These are phyloP conservation scores for Suhomyces sp. DNA, from an alignment of 805 yeast genomes.

Conservation along the genomic window DNA sequence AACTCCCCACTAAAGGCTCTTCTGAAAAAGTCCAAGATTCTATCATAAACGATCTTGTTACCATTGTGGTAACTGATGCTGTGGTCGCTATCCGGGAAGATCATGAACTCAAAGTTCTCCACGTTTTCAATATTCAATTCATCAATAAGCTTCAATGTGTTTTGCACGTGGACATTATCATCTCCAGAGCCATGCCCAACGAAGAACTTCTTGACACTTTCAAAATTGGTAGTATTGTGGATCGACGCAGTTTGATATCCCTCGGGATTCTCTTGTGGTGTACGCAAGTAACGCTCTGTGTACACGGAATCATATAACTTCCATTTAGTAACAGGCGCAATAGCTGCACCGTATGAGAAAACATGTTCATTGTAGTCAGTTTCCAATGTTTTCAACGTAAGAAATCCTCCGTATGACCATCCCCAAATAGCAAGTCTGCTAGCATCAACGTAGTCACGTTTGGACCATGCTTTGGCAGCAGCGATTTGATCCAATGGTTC, in stretches of 20 bases:
- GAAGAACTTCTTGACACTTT: constrained; percentile 53
- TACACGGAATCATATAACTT: constrained; percentile 70
- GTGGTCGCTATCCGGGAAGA: constrained; percentile 83
- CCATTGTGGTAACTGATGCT: constrained; percentile 73
- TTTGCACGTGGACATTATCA: constrained; percentile 80
- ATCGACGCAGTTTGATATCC: constrained; percentile 50
- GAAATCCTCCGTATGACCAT: constrained; percentile 85
- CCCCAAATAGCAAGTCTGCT: constrained; percentile 75
- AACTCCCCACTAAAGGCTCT: constrained; percentile 12
- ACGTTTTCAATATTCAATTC: constrained; percentile 57
- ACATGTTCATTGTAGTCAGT: constrained; percentile 53
- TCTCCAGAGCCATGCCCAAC: constrained; percentile 84
- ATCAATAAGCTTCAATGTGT: constrained; percentile 62
- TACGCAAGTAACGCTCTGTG: constrained; percentile 74
- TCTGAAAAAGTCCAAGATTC: constrained; percentile 20
- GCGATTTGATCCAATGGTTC: constrained; percentile 86
- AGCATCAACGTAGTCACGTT: constrained; percentile 59
- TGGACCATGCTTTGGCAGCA: constrained; percentile 74
- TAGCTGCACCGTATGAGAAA: constrained; percentile 76
- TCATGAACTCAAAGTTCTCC: constrained; percentile 80
- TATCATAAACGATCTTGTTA: constrained; percentile 62
- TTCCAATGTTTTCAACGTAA: constrained; percentile 72
- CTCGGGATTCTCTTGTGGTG: constrained; percentile 47
- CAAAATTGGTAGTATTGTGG: constrained; percentile 45
- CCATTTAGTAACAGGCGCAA: constrained; percentile 87